phyloP scores from a whole-genome alignment of 495 filamentous ascomycete species.

The Daldinia childiae region DNA sequence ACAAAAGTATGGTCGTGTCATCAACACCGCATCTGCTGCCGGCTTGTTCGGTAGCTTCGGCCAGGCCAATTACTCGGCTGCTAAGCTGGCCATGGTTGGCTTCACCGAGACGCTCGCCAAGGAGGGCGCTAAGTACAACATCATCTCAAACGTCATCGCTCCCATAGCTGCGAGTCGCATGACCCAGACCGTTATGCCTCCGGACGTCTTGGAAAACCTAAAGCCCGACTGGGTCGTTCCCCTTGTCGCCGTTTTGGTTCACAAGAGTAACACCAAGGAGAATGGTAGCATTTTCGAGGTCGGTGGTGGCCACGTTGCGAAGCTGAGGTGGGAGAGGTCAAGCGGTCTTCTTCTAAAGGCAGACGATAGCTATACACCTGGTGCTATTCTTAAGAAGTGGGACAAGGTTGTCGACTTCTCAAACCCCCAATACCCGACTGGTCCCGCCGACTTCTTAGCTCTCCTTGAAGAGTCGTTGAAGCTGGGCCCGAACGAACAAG shows the following conservation, averaged over 20 bases:
- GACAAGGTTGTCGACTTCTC: constrained; percentile 87
- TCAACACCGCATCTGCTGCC: constrained; percentile 95
- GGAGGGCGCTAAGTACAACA: constrained; percentile 98
- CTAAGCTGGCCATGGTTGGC: constrained; percentile 94
- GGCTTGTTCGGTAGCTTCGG: constrained; percentile 97
- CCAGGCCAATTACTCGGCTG: constrained; percentile 96
- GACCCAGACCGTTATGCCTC: constrained; percentile 98
- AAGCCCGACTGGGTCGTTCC: constrained; percentile 98
- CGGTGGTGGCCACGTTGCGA: constrained; percentile 91
- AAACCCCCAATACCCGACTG: constrained; percentile 80
- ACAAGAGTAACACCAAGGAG: constrained; percentile 87
- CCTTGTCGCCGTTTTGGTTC: constrained; percentile 86
- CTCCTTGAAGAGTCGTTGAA: constrained; percentile 88
- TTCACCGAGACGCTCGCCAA: constrained; percentile 99
- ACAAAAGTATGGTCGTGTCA: constrained; percentile 96
- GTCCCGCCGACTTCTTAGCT: constrained; percentile 88
- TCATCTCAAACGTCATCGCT: constrained; percentile 93
- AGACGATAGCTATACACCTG: constrained; percentile 86
- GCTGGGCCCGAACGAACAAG: constrained; percentile 74
- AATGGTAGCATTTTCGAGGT: constrained; percentile 92
- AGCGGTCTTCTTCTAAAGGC: constrained; percentile 91
- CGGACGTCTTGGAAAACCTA: constrained; percentile 85
- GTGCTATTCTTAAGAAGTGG: constrained; percentile 90
- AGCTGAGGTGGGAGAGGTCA: constrained; percentile 94
- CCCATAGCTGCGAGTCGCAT: constrained; percentile 96